A percentile compares a stretch with the other conserved stretches of the same genome.
Conservation (phyloP, 768 basidiomycete genomes). For the Calocybe gangraenosa region DNA sequence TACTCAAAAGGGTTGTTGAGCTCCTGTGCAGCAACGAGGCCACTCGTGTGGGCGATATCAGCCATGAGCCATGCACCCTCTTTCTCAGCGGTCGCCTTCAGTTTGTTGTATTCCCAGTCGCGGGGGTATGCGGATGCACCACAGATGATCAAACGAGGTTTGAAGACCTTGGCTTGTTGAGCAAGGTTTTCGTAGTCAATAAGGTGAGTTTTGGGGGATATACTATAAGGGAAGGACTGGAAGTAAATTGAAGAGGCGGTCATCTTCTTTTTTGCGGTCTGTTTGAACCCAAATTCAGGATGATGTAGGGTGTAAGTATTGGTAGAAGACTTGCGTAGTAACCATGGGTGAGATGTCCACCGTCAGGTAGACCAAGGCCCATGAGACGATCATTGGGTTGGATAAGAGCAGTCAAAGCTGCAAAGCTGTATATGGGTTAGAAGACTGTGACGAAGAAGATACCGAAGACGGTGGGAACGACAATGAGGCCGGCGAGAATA, state of each 20-base stretch:
- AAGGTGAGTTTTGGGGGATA: constrained; percentile 77
- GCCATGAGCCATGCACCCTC: constrained; percentile 94
- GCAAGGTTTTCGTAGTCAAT: constrained; percentile 84
- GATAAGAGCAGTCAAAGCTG: constrained; percentile 91
- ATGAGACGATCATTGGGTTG: constrained; percentile 98
- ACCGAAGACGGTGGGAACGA: constrained; percentile 10
- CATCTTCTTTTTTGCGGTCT: constrained; percentile 99
- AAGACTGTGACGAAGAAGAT: constrained; percentile 7
- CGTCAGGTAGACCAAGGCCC: constrained; percentile 97
- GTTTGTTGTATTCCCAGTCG: constrained; percentile 91
- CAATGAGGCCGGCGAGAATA: constrained; percentile 7
- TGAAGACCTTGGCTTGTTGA: constrained; percentile 89
- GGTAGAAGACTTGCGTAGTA: constrained; percentile 66
- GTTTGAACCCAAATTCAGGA: constrained; percentile 7
- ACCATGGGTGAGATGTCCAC: constrained; percentile 95
- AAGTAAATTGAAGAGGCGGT: constrained; percentile 99
- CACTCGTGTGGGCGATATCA: constrained; percentile 97
- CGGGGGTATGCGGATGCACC: constrained; percentile 98
- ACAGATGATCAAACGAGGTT: constrained; percentile 92
- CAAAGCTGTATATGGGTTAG: constrained; percentile 59
- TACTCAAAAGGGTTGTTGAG: constrained; percentile 89
- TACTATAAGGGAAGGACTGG: constrained; percentile 93
- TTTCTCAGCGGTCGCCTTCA: constrained; percentile 77
- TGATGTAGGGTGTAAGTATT: constrained; percentile 7
- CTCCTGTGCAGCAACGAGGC: constrained; percentile 89